Conservation (phyloP, 768 basidiomycete genomes). For the Tulasnella sp. region DNA sequence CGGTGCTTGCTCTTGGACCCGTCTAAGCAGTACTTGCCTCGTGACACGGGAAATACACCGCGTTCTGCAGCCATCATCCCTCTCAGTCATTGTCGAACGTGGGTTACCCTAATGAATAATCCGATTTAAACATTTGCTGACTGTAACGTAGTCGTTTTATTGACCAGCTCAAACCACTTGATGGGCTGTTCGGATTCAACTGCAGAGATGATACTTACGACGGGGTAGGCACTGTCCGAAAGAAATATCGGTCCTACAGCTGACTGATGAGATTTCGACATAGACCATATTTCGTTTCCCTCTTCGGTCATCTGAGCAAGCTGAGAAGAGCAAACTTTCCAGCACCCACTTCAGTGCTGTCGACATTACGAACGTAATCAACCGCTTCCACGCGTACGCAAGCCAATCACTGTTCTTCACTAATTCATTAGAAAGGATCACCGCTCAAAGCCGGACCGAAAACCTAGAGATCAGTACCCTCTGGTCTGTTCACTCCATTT, state of each 20-base stretch:
- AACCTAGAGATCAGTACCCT: neutral
- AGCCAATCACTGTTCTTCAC: conserved; percentile 35
- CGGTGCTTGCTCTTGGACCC: conserved; percentile 36
- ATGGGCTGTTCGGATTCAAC: conserved; percentile 34
- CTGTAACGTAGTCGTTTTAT: conserved; percentile 28
- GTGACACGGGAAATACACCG: neutral
- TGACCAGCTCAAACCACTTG: conserved; percentile 31
- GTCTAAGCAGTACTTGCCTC: conserved; percentile 31
- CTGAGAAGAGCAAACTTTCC: conserved; percentile 18
- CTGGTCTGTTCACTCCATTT: neutral
- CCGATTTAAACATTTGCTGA: neutral
- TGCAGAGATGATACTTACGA: conserved; percentile 23
- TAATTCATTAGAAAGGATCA: conserved; percentile 23
- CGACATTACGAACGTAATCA: neutral
- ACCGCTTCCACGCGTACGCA: conserved; percentile 23
- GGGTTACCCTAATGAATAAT: neutral
- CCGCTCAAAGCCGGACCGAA: conserved; percentile 20
- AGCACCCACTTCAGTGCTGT: neutral
- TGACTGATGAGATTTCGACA: neutral
- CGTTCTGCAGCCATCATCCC: conserved; percentile 27
- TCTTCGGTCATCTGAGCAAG: conserved; percentile 25
- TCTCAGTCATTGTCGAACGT: neutral
- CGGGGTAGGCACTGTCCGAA: conserved; percentile 28
- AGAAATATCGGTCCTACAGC: neutral
- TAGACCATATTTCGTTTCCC: conserved; percentile 41